Percentiles rank a stretch among this genome's conserved stretches.
Evolutionary conservation across 2,329 filamentous ascomycete genomes (phyloP).

Genomic region (Fusarium foetens): DNA sequence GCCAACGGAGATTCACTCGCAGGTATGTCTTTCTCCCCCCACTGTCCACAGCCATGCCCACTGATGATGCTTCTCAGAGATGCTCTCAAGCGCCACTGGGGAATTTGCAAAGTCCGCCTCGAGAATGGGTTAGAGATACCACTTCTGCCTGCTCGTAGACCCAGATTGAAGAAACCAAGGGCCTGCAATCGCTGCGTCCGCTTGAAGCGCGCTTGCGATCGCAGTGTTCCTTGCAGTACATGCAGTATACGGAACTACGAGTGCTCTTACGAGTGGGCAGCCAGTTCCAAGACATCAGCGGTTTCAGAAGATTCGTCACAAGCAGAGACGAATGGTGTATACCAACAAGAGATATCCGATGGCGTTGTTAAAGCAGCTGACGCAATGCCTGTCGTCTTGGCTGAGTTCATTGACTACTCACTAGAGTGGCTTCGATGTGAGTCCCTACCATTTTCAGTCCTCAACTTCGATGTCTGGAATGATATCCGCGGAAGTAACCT

Average conservation of each 20-base stretch:
- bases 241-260: not conserved
- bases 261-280: not conserved
- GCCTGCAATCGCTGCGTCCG: not conserved
- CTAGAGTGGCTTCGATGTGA: not conserved
- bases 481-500: not conserved
- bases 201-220: not conserved
- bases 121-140: not conserved
- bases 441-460: not conserved
- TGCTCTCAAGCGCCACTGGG: not conserved
- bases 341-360: not conserved
- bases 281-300: not conserved
- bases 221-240: not conserved
- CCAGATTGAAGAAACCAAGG: not conserved
- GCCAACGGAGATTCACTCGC: not conserved
- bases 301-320: too few relatives aligned
- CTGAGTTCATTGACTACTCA: not conserved
- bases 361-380: accelerated
- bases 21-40: not conserved
- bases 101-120: not conserved
- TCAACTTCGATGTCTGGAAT: not conserved
- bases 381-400: not conserved
- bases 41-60: not conserved
- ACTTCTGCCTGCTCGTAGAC: not conserved
- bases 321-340: accelerated
- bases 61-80: not conserved